These are phyloP conservation scores for Zancudomyces culisetae DNA, from an alignment of 371 early-diverging fungal species.

Conservation along the genomic window DNA sequence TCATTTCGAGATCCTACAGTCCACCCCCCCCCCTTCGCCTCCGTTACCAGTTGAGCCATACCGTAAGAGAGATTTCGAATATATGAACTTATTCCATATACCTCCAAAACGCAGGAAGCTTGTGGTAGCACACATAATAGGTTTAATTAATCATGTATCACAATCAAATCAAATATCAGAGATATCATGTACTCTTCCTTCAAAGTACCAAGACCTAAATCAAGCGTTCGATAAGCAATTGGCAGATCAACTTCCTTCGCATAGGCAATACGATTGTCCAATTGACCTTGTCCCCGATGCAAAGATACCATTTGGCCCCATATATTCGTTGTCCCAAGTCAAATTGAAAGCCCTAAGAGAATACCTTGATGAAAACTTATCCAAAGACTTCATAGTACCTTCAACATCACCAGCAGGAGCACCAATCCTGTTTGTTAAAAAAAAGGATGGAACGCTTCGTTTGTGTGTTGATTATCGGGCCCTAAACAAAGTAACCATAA, in stretches of 20 bases:
- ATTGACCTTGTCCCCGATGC: slow-evolving; percentile 7
- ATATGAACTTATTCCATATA: too few species aligned
- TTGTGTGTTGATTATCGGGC: slow-evolving; percentile 28
- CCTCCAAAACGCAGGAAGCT: too few species aligned
- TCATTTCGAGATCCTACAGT: too few species aligned
- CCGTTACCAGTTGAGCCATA: too few species aligned
- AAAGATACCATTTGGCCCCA: slow-evolving; percentile 3
- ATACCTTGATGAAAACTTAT: slow-evolving; percentile 9
- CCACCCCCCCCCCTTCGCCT: too few species aligned
- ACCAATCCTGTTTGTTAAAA: slow-evolving; percentile 30
- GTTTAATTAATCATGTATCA: too few species aligned
- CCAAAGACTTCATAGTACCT: slow-evolving; percentile 20
- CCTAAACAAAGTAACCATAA: slow-evolving; percentile 26
- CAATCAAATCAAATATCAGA: too few species aligned
- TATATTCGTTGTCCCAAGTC: slow-evolving; percentile 10
- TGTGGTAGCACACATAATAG: too few species aligned
- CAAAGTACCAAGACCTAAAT: slow-evolving; percentile 5
- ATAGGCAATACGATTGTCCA: slow-evolving; percentile 10
- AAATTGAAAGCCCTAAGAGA: slow-evolving; percentile 11
- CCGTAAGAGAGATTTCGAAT: too few species aligned
- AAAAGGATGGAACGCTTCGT: slow-evolving; percentile 27
- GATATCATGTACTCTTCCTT: slow-evolving; percentile 7
- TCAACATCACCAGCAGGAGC: slow-evolving; percentile 28
- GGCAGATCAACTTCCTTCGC: slow-evolving; percentile 8
- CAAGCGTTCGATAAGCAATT: slow-evolving; percentile 9